Evolutionary conservation across 352 stramenopile genomes (phyloP), one percentile per base, ranked within the genome.

Genomic region (Pythium apleroticum): DNA sequence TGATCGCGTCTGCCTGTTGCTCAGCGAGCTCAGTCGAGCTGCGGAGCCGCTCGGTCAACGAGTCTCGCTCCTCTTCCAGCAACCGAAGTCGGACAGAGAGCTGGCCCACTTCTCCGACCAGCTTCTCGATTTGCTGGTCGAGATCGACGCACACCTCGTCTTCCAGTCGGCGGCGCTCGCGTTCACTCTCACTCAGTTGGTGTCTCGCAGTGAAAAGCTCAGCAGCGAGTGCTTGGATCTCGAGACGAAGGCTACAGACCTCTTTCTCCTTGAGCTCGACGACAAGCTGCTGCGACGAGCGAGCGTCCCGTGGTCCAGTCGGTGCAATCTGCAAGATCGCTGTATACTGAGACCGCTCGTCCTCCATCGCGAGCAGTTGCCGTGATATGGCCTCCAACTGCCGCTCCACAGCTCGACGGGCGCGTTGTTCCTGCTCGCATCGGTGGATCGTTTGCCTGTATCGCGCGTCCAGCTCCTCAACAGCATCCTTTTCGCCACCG

Each of bases 251-350:
- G 33, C 39, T 53, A 3, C 39, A 14, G 17, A 85, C 65, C 49
- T 88, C 74, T 22, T 84, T 84, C n/a, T 82, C 75, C 52, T 90
- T 89, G 2, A 90, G 57, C 9, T 63, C 63, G 4, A 90, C 66
- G 0, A 90, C 77, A 31, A 79, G 66, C 1, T 63, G 46, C n/a
- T 71, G 50, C 9, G 81, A 71, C 9, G 71, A 57, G 19, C 72
- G 64, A 3, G 71, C 67, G 7, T 74, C 67, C 2, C 67, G 60
- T 19, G 65, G 46, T 1, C 74, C 71, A 0, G 67, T 84, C 15
- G 81, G 81, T 27, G 72, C 71, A 15, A 76, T 57, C 30, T 80
- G 77, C 27, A 90, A 60, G 20, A 66, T 64, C 19, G 57, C 73
- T 5, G 72, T 73, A 50, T 87, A 90, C 10, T 65, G 65, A 4